Conservation (phyloP, 2,329 filamentous ascomycete genomes). For the Fusarium algeriense region DNA sequence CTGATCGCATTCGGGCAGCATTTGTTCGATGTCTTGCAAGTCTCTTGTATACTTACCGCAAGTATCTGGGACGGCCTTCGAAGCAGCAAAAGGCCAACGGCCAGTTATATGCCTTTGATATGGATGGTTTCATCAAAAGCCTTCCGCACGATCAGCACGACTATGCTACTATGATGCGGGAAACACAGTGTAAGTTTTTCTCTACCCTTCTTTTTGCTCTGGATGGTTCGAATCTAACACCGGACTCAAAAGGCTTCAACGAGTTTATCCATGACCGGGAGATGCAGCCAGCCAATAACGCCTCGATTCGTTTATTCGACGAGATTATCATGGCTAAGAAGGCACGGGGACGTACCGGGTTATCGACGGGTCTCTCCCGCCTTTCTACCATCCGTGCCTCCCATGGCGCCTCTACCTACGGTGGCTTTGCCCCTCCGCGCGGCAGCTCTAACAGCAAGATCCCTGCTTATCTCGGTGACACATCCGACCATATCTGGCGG, state of each 20-base stretch:
- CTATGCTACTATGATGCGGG: constrained; percentile 72
- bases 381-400: constrained; percentile 71
- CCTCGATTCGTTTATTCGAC: constrained; percentile 81
- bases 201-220: neutral
- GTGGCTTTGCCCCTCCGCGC: constrained; percentile 54
- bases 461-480: constrained; percentile 76
- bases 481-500: constrained; percentile 83
- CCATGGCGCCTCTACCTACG: constrained; percentile 61
- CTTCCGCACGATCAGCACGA: constrained; percentile 75
- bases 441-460: constrained; percentile 54
- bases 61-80: constrained; percentile 69
- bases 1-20: constrained; percentile 71
- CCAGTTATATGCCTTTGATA: constrained; percentile 73
- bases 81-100: constrained; percentile 71
- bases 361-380: constrained; percentile 74
- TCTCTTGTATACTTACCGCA: constrained; percentile 74
- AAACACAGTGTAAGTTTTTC: constrained; percentile 70
- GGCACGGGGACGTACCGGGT: constrained; percentile 71
- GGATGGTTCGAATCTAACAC: constrained; percentile 10
- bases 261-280: constrained; percentile 89
- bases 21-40: constrained; percentile 76
- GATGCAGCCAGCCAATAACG: constrained; percentile 70
- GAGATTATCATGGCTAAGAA: constrained; percentile 86
- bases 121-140: constrained; percentile 73
- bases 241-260: constrained; percentile 66